phyloP scores from a whole-genome alignment of 345 rosid species.

The Diplotaxis tenuifolia region DNA sequence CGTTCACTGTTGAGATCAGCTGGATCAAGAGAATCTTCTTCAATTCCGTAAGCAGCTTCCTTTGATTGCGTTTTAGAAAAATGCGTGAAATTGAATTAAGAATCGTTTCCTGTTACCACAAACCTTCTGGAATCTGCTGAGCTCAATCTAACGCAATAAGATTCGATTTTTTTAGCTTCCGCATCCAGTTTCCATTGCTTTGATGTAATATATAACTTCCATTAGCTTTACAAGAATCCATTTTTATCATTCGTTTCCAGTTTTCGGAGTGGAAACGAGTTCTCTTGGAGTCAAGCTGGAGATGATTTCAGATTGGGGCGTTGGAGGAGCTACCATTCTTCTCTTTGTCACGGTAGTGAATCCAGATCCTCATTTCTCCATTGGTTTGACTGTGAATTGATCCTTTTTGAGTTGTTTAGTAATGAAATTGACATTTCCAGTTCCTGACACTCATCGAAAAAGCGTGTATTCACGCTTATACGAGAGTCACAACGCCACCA shows the following conservation, averaged over 20 bases:
- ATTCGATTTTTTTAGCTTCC: neutral
- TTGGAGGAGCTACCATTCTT: conserved; percentile 47
- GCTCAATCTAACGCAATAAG: neutral
- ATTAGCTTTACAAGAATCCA: neutral
- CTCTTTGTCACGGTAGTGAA: conserved; percentile 48
- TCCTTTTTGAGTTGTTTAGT: neutral
- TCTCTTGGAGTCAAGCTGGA: conserved; percentile 9
- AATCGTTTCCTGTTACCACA: neutral
- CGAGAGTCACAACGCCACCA: conserved; percentile 34
- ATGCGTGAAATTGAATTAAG: neutral
- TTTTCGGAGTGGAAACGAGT: conserved; percentile 8
- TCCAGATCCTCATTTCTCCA: neutral
- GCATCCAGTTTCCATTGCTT: neutral
- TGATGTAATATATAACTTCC: neutral
- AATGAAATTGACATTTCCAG: conserved; percentile 39
- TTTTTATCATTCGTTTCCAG: conserved; percentile 4
- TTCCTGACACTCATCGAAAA: conserved; percentile 37
- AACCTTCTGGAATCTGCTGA: neutral
- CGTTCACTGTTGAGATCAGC: conserved; percentile 38
- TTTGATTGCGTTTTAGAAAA: conserved; percentile 27
- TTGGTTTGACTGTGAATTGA: neutral
- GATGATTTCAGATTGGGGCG: conserved; percentile 47
- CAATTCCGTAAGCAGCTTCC: conserved; percentile 49
- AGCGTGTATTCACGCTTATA: conserved; percentile 41
- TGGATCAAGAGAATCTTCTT: conserved; percentile 43